These are phyloP conservation scores for Yamadazyma insecticola DNA, from an alignment of 805 yeast species.

Conservation along the genomic window DNA sequence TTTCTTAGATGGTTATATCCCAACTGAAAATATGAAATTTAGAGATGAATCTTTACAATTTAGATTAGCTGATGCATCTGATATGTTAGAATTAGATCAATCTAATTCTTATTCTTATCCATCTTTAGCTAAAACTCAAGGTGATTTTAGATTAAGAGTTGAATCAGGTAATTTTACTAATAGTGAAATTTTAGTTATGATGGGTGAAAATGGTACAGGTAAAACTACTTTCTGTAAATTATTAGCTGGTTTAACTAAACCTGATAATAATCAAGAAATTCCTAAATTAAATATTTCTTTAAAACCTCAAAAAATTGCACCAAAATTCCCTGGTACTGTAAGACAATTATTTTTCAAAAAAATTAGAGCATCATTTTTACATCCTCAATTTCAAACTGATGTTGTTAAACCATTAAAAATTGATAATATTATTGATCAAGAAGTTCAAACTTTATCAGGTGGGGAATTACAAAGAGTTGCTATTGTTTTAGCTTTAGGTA, in stretches of 20 bases:
- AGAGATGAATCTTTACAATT: slow-evolving; percentile 95
- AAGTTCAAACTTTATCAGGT: slow-evolving; percentile 96
- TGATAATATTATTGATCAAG: slow-evolving; percentile 94
- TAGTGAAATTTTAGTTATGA: slow-evolving; percentile 96
- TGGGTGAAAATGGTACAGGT: slow-evolving; percentile 99
- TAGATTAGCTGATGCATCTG: slow-evolving; percentile 86
- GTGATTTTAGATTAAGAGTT: slow-evolving; percentile 84
- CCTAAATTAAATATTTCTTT: slow-evolving; percentile 90
- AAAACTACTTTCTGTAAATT: slow-evolving; percentile 96
- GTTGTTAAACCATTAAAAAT: slow-evolving; percentile 93
- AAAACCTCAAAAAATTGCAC: slow-evolving; percentile 99
- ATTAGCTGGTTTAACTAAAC: slow-evolving; percentile 87
- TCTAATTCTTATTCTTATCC: slow-evolving; percentile 77
- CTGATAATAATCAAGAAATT: slow-evolving; percentile 75
- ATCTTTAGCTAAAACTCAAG: slow-evolving; percentile 83
- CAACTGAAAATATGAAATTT: slow-evolving; percentile 94
- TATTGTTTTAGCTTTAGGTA: slow-evolving; percentile 89
- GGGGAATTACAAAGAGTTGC: slow-evolving; percentile 99
- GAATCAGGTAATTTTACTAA: slow-evolving; percentile 90
- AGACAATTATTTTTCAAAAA: slow-evolving; percentile 96
- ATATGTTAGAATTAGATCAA: slow-evolving; percentile 69
- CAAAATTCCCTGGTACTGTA: slow-evolving; percentile 97
- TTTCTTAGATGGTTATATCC: slow-evolving; percentile 96
- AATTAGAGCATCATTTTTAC: slow-evolving; percentile 88
- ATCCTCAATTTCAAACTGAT: slow-evolving; percentile 97